Conservation (phyloP, 805 yeast species). For the Candida tallmaniae region DNA sequence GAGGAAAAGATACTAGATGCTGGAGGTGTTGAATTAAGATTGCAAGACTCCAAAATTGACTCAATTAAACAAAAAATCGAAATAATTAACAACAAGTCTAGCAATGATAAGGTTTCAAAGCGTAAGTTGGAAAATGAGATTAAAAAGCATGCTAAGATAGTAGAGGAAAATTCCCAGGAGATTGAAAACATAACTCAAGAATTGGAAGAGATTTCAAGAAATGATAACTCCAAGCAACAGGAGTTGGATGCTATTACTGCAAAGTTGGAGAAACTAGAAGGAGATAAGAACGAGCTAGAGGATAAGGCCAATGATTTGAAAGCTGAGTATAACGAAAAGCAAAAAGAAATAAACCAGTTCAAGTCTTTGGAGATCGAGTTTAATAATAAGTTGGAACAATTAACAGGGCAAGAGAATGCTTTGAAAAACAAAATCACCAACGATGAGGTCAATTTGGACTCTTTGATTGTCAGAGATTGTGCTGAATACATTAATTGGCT, state of each 20-base stretch:
- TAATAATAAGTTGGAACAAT: slow-evolving; percentile 58
- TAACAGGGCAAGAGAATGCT: slow-evolving; percentile 50
- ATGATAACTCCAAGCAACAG: slow-evolving; percentile 17
- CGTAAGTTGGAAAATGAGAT: slow-evolving; percentile 64
- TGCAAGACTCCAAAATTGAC: slow-evolving; percentile 79
- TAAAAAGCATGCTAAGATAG: slow-evolving; percentile 47
- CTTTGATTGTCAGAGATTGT: slow-evolving; percentile 52
- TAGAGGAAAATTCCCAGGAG: slow-evolving; percentile 47
- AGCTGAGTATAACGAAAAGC: slow-evolving; percentile 30
- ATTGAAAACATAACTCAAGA: slow-evolving; percentile 23
- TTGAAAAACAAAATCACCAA: slow-evolving; percentile 32
- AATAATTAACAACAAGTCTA: slow-evolving; percentile 50
- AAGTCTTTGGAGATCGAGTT: slow-evolving; percentile 65
- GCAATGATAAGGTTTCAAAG: slow-evolving; percentile 51
- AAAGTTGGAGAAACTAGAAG: slow-evolving; percentile 28
- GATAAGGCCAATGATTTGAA: slow-evolving; percentile 34
- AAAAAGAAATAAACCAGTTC: slow-evolving; percentile 48
- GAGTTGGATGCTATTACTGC: slow-evolving; percentile 32
- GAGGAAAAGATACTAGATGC: slow-evolving; percentile 81
- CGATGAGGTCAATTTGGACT: slow-evolving; percentile 36
- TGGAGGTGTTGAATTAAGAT: slow-evolving; percentile 81
- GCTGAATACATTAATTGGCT: slow-evolving; percentile 49
- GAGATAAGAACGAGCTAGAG: slow-evolving; percentile 34
- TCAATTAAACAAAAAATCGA: slow-evolving; percentile 66
- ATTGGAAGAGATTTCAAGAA: slow-evolving; percentile 15